Conservation (phyloP, 1,139 yeast genomes). For the Yamadazyma dushanensis region DNA sequence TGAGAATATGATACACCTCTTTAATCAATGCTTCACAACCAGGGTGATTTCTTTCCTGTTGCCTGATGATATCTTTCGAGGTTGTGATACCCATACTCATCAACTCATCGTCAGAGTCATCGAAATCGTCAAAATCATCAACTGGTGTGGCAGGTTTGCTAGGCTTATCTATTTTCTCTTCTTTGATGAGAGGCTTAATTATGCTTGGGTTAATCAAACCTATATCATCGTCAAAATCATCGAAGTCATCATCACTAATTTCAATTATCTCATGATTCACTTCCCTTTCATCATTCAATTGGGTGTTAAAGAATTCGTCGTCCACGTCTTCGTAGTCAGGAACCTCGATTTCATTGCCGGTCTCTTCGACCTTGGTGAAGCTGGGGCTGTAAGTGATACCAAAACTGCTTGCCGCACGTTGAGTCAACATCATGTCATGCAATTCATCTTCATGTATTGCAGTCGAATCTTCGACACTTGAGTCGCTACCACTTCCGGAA, state of each 20-base stretch:
- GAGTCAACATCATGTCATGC: conserved; percentile 28
- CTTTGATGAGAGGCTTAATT: conserved; percentile 1
- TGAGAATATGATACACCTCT: conserved; percentile 63
- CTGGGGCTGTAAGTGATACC: conserved; percentile 25
- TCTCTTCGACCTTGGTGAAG: conserved; percentile 16
- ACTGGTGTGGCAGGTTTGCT: not conserved
- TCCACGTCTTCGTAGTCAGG: conserved; percentile 19
- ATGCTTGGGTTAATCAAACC: conserved; percentile 8
- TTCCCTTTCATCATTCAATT: conserved; percentile 46
- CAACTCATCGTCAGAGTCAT: conserved; percentile 37
- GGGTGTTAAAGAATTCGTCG: conserved; percentile 29
- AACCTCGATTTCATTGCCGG: conserved; percentile 28
- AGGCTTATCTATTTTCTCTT: not conserved
- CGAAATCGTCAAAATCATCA: conserved; percentile 14
- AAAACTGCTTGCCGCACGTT: conserved; percentile 30
- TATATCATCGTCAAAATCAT: conserved; percentile 37
- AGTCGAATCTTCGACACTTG: conserved; percentile 15
- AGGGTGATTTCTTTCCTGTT: conserved; percentile 22
- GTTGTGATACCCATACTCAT: conserved; percentile 15
- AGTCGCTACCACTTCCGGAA: conserved; percentile 15
- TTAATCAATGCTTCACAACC: conserved; percentile 39
- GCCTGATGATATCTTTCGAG: conserved; percentile 14
- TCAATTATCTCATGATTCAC: conserved; percentile 31
- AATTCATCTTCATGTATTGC: conserved; percentile 22
- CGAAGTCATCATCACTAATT: conserved; percentile 31